Percentiles rank a stretch among this genome's conserved stretches.
These are phyloP conservation scores for Cordyceps fumosorosea DNA, from an alignment of 2,329 filamentous ascomycete genomes.

Conservation along the genomic window DNA sequence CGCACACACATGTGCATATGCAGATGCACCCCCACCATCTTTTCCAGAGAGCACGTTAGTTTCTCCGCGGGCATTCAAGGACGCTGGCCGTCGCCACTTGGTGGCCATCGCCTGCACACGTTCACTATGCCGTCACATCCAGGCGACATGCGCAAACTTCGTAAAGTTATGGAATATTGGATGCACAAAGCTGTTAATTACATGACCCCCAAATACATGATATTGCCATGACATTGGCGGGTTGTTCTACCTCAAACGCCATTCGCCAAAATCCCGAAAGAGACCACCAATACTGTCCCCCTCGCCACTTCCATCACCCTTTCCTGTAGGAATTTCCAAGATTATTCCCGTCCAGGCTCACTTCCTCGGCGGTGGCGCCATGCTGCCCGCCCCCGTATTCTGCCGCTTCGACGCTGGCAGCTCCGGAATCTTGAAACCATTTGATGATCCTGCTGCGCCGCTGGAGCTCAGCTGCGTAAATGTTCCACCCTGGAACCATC, in stretches of 20 bases:
- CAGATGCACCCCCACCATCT: too few relatives aligned
- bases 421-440: slow-evolving; percentile 75
- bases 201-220: neutral
- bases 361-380: slow-evolving; percentile 12
- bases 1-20: neutral
- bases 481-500: slow-evolving; percentile 95
- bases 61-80: neutral
- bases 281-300: neutral
- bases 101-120: neutral
- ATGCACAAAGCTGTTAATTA: neutral
- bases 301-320: neutral
- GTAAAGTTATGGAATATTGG: neutral
- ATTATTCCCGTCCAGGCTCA: neutral
- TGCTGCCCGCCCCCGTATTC: slow-evolving; percentile 56
- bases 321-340: neutral
- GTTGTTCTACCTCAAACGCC: neutral
- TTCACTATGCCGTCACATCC: neutral
- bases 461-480: slow-evolving; percentile 70
- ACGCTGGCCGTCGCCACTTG: neutral
- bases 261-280: neutral
- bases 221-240: neutral
- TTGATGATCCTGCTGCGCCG: slow-evolving; percentile 18
- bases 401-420: slow-evolving; percentile 69
- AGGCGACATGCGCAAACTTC: neutral
- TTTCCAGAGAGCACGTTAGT: too few relatives aligned